Percentiles rank a stretch among this genome's conserved stretches.
Evolutionary conservation across 2,329 filamentous ascomycete species (phyloP).

Genomic region (Neoscytalidium dimidiatum): DNA sequence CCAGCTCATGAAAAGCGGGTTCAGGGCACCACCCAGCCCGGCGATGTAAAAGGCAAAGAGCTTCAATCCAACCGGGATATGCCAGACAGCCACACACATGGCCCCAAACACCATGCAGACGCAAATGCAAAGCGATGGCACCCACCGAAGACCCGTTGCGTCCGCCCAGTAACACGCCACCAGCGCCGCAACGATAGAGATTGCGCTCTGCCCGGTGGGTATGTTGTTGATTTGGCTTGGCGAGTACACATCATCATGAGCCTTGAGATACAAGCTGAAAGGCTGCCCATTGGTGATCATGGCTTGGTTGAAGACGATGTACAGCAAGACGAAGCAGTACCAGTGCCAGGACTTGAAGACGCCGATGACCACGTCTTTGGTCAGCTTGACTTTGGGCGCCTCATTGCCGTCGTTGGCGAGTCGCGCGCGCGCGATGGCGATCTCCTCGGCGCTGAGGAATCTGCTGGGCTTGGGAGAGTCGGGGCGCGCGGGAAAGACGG

Average conservation of each 20-base stretch:
- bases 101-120: background rate
- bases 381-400: background rate
- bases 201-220: background rate
- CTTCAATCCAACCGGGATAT: background rate
- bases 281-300: constrained; percentile 9
- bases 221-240: constrained; percentile 11
- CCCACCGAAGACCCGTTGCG: background rate
- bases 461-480: background rate
- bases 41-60: constrained; percentile 3
- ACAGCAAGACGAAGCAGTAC: background rate
- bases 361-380: background rate
- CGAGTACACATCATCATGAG: background rate
- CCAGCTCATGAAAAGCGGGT: constrained; percentile 7
- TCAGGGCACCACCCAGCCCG: background rate
- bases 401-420: background rate
- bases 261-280: background rate
- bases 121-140: background rate
- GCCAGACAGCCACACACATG: background rate
- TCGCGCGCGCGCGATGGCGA: background rate
- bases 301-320: constrained; percentile 15
- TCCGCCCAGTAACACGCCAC: background rate
- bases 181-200: background rate
- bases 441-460: background rate
- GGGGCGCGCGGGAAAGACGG: constrained; percentile 25
- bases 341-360: constrained; percentile 5